Evolutionary conservation across 2,329 filamentous ascomycete genomes (phyloP), one percentile per base, ranked within the genome.

Genomic region (Alternaria metachromatica): DNA sequence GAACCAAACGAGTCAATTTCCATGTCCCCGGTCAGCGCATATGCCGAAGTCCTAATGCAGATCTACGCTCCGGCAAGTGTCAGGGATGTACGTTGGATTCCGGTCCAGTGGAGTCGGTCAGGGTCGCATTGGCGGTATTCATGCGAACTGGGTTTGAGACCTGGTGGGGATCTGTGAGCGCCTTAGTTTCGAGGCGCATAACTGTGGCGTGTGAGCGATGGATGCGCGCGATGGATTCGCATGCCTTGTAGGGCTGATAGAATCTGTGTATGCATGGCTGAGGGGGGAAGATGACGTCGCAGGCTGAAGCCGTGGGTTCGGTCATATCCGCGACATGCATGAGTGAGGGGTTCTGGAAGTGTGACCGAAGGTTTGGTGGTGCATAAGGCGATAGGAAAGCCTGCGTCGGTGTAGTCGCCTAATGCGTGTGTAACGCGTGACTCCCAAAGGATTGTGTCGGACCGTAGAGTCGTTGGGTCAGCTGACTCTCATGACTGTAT

Each of bases 231-330:
- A 62, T 58, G 59, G 55, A 62, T 20, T 48, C 20, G 15, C 50
- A 58, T 41, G 60, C 54, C 55, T 55, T 55, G 61, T 63, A 63
- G 53, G 61, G 61, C 61, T 63, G 61, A 63, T 60, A 60, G 44
- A 59, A 60, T 54, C 26, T 20, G 10, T 56, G 50, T 37, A 63
- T 59, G 55, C 37, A 54, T 43, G 56, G n/a, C 43, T 61, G 53
- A 33, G 45, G 33, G 33, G 33, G 37, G 45, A 41, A 26, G 12
- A 54, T 57, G 54, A 55, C 58, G 49, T 58, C 28, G 23, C 26
- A 25, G 37, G 20, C 15, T 30, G 28, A 48, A 26, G 33, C 50
- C 20, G 45, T 28, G 25, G n/a, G 41, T 33, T 61, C 59, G 59
- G 59, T 51, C 26, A 61, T 61, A 26, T 61, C 59, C 60, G 55